These are phyloP conservation scores for Pontederia paniculata DNA, from an alignment of 176 grass and related monocot genomes.

Conservation along the genomic window DNA sequence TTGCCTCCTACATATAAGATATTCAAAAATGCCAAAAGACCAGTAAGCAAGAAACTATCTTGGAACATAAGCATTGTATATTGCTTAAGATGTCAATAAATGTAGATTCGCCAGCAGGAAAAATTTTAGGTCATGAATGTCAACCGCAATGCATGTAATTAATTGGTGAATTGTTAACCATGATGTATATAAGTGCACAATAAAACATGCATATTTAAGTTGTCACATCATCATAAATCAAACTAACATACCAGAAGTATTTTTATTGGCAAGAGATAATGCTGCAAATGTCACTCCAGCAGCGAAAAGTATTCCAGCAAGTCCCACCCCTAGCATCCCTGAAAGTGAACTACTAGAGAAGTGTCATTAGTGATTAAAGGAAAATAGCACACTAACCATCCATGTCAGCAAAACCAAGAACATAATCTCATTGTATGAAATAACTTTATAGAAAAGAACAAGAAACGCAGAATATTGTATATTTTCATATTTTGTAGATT, in stretches of 20 bases:
- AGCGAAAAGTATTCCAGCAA: conserved; percentile 66
- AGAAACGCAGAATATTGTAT: too few species aligned
- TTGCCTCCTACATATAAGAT: conserved; percentile 29
- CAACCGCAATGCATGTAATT: too few species aligned
- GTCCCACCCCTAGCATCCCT: conserved; percentile 60
- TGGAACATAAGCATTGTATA: too few species aligned
- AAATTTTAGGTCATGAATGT: background rate
- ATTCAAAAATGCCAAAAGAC: background rate
- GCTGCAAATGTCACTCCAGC: conserved; percentile 49
- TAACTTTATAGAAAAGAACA: too few species aligned
- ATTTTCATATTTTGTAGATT: too few species aligned
- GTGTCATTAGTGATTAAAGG: conserved; percentile 27
- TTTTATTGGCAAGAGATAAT: conserved; percentile 34
- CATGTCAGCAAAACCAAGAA: background rate
- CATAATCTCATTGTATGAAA: too few species aligned
- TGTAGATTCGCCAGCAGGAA: background rate
- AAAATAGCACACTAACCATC: background rate
- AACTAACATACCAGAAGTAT: conserved; percentile 24
- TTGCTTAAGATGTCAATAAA: background rate
- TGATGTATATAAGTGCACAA: too few species aligned
- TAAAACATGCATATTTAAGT: background rate
- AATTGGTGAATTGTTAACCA: too few species aligned
- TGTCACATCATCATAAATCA: background rate
- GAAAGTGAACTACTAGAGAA: conserved; percentile 50
- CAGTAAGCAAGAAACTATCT: background rate